Conservation (phyloP, 1,284 basidiomycete species). For the Lentinula novae-zelandiae region DNA sequence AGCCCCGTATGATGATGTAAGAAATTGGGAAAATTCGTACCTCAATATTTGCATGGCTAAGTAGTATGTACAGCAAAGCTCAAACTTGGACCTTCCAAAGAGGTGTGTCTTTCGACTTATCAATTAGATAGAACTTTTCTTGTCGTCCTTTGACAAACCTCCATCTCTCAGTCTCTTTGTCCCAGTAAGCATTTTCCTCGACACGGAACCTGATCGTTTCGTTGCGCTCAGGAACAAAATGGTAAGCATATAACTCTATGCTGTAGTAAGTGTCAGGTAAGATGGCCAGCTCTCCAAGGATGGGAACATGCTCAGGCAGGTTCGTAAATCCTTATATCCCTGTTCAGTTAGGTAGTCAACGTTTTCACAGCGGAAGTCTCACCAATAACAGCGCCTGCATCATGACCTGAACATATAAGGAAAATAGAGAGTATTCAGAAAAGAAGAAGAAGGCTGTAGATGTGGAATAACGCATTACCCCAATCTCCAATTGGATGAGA, state of each 20-base stretch:
- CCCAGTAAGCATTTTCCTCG: conserved; percentile 51
- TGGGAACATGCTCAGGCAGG: conserved; percentile 40
- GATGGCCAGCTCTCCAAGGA: conserved; percentile 41
- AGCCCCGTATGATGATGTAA: neutral
- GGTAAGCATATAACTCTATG: conserved; percentile 49
- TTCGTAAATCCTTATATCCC: conserved; percentile 39
- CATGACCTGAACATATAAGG: conserved; percentile 26
- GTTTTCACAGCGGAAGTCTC: conserved; percentile 14
- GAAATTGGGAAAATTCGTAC: neutral
- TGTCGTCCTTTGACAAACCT: conserved; percentile 48
- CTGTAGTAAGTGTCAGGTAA: conserved; percentile 46
- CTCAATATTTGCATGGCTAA: neutral
- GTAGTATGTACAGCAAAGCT: neutral
- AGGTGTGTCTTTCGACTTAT: conserved; percentile 19
- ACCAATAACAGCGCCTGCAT: conserved; percentile 50
- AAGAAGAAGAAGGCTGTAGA: neutral
- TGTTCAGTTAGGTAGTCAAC: neutral
- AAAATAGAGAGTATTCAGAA: neutral
- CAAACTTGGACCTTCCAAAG: neutral
- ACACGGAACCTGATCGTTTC: conserved; percentile 41
- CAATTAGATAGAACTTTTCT: conserved; percentile 41
- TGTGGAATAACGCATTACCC: conserved; percentile 24
- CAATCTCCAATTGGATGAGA: conserved; percentile 55
- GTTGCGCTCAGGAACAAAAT: conserved; percentile 46
- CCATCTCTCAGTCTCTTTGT: conserved; percentile 34